Evolutionary conservation across 2,329 filamentous ascomycete genomes (phyloP), one percentile per base, ranked within the genome.

Genomic region (Sphaerostilbella broomeana): DNA sequence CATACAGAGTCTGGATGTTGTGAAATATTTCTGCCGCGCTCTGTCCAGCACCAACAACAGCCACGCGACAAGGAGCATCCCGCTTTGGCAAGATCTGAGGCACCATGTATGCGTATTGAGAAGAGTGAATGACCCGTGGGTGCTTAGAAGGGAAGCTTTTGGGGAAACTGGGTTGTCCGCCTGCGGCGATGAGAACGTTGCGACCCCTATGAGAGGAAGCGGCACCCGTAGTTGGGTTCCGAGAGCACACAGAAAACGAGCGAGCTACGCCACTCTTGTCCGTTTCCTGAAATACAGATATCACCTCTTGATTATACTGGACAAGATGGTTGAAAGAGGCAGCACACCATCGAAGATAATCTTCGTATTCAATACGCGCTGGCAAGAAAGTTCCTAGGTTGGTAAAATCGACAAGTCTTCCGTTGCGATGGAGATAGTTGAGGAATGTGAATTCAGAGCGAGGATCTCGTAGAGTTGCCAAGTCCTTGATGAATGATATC

Each of bases 401-500:
- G 52, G 85, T 88, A 56, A 97, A 97, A 50, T 90, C 81, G 34
- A 94, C 78, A 26, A 97, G 72, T n/a, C 90, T 76, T 40, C 74
- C 73, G 52, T 94, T 83, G 51, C 75, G 65, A 65, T 94, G 84
- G 10, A 97, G 76, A 61, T 97, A 97, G 65, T 95, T 95, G 57
- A 95, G 70, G 65, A 95, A 97, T 11, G 90, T 97, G 63, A 97
- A 97, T 54, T 88, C 76, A 49, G 86, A 94, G 47, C 84, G 78
- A 6, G 90, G 90, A 58, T 97, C 81, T 42, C 90, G 77, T 50
- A 95, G 72, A 4, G 86, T 92, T 4, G 90, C 90, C 61, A 97
- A 77, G 58, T 97, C 90, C 67, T 97, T 97, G 67, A 97, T 75
- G 68, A 95, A 97, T 8, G 86, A 94, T 52, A 97, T 97, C 60